Base-by-base conservation (phyloP, 2,329 filamentous ascomycete species). In the Aspergillus carbonarius region DNA sequence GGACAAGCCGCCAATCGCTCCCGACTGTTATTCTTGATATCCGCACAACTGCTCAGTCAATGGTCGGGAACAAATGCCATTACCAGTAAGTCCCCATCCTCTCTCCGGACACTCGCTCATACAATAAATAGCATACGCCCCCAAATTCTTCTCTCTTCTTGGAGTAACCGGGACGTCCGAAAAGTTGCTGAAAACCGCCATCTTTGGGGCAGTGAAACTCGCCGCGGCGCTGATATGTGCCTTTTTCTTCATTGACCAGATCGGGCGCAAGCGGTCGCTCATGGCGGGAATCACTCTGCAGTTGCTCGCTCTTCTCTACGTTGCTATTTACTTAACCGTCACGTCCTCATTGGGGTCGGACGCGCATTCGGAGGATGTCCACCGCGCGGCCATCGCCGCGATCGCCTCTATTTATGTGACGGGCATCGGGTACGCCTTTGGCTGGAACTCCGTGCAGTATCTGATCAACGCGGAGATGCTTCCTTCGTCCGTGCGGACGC, bases 191-290 rank as follows among this genome's bases (percentile, higher is more conserved):
- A 83, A 88, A 27, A 91, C 88, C 0, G 88, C 85, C 6, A 85
- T 92, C 50, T 91, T 92, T 57, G 89, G 89, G 39, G 82, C 91
- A 42, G 82, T 91, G 63, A 92, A 92, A 70, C 83, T 92, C 57
- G 71, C 85, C 9, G 81, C 87, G 0, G 83, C 87, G 10, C 71
- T 92, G 17, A 66, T 84, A 30, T 92, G 88, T 71, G 88, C 89
- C 0, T 79, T 92, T 53, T 89, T 92, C 79, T 82, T 92, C 2
- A 88, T 92, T 65, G 90, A 92, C 66, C 84, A 87, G 57, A 84
- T 92, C 59, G 89, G 89, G 1, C 85, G 90, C 54, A 91, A 91
- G 74, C 74, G 80, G 13, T 74, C 81, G 0, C 73, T 84, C 6
- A 72, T 76, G 42, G 74, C 75, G n/a, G 82, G 82, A 8, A 81